Percentiles rank a stretch among this genome's conserved stretches.
Conservation (phyloP, 1,284 basidiomycete species). For the Ustilago nuda region DNA sequence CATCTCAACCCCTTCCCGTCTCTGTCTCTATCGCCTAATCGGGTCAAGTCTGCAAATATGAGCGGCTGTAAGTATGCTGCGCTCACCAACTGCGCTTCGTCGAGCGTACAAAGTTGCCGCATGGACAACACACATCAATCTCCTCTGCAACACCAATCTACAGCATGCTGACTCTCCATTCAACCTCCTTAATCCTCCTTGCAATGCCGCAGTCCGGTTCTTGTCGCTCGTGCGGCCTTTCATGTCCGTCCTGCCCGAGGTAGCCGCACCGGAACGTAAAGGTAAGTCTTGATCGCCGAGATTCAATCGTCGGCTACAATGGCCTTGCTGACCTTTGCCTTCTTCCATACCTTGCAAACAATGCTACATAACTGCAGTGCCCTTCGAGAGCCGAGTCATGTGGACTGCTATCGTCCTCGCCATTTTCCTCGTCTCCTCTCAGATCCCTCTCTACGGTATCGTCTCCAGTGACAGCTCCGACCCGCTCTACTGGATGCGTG, state of each 20-base stretch:
- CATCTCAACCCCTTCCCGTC: constrained; percentile 12
- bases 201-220: constrained; percentile 59
- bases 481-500: constrained; percentile 99
- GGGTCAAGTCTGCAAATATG: constrained; percentile 46
- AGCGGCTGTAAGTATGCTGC: constrained; percentile 45
- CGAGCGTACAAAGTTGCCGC: background rate
- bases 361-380: constrained; percentile 43
- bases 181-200: background rate
- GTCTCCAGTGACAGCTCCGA: constrained; percentile 73
- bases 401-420: constrained; percentile 69
- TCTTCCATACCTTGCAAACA: background rate
- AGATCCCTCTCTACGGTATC: constrained; percentile 69
- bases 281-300: constrained; percentile 28
- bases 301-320: background rate
- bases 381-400: constrained; percentile 67
- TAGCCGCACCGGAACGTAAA: constrained; percentile 68
- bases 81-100: background rate
- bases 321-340: constrained; percentile 1
- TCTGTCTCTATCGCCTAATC: constrained; percentile 14
- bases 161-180: constrained; percentile 17
- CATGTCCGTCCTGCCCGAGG: constrained; percentile 68
- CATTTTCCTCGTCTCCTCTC: constrained; percentile 68
- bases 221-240: constrained; percentile 69
- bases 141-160: background rate
- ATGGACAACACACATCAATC: background rate